Percentiles rank a stretch among this genome's conserved stretches.
phyloP scores from a whole-genome alignment of 2,329 filamentous ascomycete genomes.

The Aspergillus nomiae region DNA sequence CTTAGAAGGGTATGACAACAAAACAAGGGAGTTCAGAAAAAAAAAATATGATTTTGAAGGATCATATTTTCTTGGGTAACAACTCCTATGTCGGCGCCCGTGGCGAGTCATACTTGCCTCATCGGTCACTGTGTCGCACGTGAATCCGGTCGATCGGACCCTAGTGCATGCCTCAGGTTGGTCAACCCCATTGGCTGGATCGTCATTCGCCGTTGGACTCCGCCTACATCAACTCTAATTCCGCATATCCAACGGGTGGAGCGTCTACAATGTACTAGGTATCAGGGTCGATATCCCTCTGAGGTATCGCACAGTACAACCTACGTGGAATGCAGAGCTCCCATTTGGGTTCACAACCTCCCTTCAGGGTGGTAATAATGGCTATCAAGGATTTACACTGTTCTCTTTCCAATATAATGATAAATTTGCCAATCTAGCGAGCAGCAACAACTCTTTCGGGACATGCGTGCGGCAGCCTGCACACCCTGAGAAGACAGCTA shows the following conservation, averaged over 20 bases:
- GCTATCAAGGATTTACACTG: neutral
- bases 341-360: neutral
- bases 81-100: conserved; percentile 3
- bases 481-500: neutral
- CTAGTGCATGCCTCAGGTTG: neutral
- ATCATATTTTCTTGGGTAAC: neutral
- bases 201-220: neutral
- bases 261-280: too few species aligned
- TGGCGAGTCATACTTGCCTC: conserved; percentile 1
- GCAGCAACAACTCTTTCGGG: neutral
- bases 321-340: neutral
- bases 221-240: neutral
- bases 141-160: neutral
- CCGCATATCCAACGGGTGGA: neutral
- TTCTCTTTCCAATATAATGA: neutral
- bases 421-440: neutral
- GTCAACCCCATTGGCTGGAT: neutral
- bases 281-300: too few species aligned
- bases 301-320: neutral
- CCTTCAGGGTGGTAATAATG: neutral
- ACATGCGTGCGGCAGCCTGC: neutral
- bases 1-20: neutral
- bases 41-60: too few species aligned
- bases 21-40: neutral
- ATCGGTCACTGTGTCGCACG: neutral